A percentile compares a stretch with the other conserved stretches of the same genome.
Conservation (phyloP, 805 yeast genomes). For the Candida xyloterini region DNA sequence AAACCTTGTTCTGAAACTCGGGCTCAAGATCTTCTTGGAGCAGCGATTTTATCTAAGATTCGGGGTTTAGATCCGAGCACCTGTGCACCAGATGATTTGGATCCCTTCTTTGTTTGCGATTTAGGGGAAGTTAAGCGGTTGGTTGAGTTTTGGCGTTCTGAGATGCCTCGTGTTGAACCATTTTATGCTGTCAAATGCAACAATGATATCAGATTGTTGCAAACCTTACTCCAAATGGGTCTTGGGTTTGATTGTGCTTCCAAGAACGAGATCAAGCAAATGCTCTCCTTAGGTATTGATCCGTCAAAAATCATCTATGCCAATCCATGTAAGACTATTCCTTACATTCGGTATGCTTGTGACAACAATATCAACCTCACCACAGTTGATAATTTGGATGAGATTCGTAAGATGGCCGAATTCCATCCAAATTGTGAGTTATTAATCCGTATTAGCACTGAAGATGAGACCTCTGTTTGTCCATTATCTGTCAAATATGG, state of each 20-base stretch:
- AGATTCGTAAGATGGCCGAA: conserved; percentile 66
- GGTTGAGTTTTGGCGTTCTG: conserved; percentile 56
- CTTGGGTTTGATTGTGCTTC: conserved; percentile 93
- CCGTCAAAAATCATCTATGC: conserved; percentile 80
- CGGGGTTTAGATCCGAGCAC: conserved; percentile 12
- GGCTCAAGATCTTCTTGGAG: conserved; percentile 11
- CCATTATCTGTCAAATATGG: conserved; percentile 88
- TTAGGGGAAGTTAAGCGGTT: conserved; percentile 67
- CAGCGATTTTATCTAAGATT: conserved; percentile 10
- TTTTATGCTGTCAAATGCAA: conserved; percentile 95
- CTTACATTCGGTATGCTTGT: conserved; percentile 74
- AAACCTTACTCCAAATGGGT: conserved; percentile 57
- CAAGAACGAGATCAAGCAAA: conserved; percentile 69
- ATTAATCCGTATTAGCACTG: conserved; percentile 80
- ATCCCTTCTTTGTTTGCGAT: conserved; percentile 87
- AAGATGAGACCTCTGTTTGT: conserved; percentile 84
- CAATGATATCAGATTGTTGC: conserved; percentile 61
- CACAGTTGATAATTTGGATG: conserved; percentile 88
- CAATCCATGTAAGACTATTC: conserved; percentile 88
- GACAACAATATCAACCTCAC: conserved; percentile 58
- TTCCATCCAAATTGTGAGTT: conserved; percentile 68
- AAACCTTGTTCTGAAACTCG: background rate
- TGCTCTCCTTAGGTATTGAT: conserved; percentile 59
- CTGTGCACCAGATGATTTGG: conserved; percentile 65
- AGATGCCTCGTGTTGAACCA: conserved; percentile 77